Evolutionary conservation across 139 green algal species (phyloP).

Genomic region (Tetradesmus lagerheimii): DNA sequence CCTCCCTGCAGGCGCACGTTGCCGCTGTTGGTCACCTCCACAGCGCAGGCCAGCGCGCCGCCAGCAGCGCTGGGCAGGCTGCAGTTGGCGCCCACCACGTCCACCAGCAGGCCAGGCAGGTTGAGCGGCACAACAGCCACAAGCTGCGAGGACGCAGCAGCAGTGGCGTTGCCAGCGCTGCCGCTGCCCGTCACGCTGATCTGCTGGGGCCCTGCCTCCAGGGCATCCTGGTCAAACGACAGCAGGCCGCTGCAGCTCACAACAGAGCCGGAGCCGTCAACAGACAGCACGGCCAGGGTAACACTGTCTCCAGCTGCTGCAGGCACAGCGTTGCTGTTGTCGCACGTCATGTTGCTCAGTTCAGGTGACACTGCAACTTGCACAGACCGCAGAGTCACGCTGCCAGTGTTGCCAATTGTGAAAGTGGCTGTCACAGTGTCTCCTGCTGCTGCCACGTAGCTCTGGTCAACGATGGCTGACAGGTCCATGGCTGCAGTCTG

Average conservation of each 20-base stretch:
- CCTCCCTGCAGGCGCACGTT: background rate
- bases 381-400: background rate
- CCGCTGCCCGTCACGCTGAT: background rate
- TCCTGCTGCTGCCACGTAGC: background rate
- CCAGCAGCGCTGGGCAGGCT: background rate
- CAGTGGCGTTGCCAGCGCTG: background rate
- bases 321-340: background rate
- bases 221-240: background rate
- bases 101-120: background rate
- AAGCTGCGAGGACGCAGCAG: background rate
- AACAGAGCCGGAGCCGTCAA: background rate
- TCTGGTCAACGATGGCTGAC: background rate
- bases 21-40: background rate
- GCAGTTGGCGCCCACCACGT: background rate
- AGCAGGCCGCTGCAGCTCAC: background rate
- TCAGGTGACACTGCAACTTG: background rate
- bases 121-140: background rate
- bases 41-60: background rate
- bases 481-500: constrained; percentile 21
- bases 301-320: background rate
- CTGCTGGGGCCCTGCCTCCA: background rate
- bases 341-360: background rate
- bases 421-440: background rate
- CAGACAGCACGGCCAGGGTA: background rate
- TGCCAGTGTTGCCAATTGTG: constrained; percentile 12